Evolutionary conservation across 805 yeast genomes (phyloP).

Genomic region (Yamadazyma nakazawae): DNA sequence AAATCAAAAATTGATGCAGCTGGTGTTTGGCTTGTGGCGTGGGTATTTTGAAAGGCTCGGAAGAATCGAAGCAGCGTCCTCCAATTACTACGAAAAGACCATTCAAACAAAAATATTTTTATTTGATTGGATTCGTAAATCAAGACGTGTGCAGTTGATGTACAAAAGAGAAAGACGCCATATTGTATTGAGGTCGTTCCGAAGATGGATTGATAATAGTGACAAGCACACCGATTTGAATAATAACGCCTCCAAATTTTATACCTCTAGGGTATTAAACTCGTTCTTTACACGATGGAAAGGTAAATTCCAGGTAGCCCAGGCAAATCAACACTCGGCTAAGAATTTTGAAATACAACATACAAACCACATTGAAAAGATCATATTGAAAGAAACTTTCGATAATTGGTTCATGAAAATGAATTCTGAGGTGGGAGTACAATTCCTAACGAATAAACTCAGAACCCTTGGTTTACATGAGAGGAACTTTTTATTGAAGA

Average conservation of each 20-base stretch:
- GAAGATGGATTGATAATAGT: background rate
- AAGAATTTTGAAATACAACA: background rate
- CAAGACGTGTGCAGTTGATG: background rate
- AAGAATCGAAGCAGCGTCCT: slow-evolving; percentile 4
- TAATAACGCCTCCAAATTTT: background rate
- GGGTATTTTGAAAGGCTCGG: background rate
- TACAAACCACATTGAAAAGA: background rate
- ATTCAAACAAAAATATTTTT: slow-evolving; percentile 7
- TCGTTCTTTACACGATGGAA: background rate
- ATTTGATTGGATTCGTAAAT: slow-evolving; percentile 5
- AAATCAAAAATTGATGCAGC: background rate
- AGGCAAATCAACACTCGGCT: background rate
- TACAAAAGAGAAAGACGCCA: background rate
- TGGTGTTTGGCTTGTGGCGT: slow-evolving; percentile 15
- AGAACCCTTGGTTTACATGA: slow-evolving; percentile 13
- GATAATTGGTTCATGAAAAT: slow-evolving; percentile 1
- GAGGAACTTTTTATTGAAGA: slow-evolving; percentile 12
- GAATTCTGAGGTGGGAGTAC: background rate
- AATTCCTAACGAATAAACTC: slow-evolving; percentile 3
- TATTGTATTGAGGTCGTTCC: background rate
- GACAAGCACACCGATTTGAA: background rate
- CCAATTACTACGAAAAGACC: slow-evolving; percentile 10
- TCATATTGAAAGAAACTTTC: background rate
- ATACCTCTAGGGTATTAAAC: background rate
- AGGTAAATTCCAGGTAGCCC: background rate